Evolutionary conservation across 2,329 filamentous ascomycete species (phyloP).

Genomic region (Pseudogymnoascus sp.): DNA sequence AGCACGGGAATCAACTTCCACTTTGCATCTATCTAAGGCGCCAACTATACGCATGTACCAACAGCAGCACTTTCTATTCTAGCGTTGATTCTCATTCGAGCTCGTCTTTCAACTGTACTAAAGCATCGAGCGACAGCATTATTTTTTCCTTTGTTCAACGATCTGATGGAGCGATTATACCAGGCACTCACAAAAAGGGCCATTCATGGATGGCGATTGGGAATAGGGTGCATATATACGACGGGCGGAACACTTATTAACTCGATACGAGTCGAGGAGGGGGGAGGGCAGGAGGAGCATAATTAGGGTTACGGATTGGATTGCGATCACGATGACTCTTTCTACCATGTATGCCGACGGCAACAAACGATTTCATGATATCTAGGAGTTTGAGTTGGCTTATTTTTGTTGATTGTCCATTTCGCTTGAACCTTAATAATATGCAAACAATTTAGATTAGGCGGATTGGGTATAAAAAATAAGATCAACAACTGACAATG

Average conservation of each 20-base stretch:
- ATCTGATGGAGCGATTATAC: conserved; percentile 8
- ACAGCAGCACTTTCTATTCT: conserved; percentile 1
- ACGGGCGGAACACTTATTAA: neutral
- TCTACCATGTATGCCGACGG: neutral
- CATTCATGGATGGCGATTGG: conserved; percentile 8
- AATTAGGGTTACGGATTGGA: conserved; percentile 8
- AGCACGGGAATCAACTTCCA: neutral
- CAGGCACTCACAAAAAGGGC: conserved; percentile 9
- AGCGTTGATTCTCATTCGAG: conserved; percentile 5
- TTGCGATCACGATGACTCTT: conserved; percentile 1
- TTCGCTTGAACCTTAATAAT: neutral
- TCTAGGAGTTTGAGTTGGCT: conserved; percentile 2
- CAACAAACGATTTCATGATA: neutral
- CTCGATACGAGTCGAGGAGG: neutral
- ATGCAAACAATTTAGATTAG: neutral
- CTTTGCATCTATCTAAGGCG: neutral
- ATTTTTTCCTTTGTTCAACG: conserved; percentile 9
- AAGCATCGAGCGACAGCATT: conserved; percentile 10
- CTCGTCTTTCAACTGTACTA: conserved; percentile 4
- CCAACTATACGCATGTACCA: neutral
- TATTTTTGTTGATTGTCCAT: neutral
- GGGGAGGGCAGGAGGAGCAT: neutral
- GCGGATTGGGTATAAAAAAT: neutral
- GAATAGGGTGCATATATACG: conserved; percentile 6
- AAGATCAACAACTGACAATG: neutral